Evolutionary conservation across 805 yeast genomes (phyloP).

Genomic region (Cyberlindnera meyerae): DNA sequence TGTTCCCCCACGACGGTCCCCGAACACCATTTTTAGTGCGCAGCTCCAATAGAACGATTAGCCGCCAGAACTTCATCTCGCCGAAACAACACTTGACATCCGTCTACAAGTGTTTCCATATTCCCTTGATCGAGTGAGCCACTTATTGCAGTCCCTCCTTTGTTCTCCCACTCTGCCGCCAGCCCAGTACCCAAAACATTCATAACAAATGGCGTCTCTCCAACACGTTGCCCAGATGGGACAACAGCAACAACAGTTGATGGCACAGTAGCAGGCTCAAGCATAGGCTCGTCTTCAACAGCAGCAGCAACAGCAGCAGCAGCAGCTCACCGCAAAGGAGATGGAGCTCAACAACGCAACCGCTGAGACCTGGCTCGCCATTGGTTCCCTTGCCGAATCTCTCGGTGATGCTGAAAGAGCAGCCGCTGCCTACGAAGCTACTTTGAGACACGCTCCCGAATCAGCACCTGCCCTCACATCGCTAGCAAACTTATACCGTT

Average conservation of each 20-base stretch:
- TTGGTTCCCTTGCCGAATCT: constrained; percentile 85
- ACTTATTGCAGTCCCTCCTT: too few relatives aligned
- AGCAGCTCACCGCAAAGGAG: constrained; percentile 30
- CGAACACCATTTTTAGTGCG: too few relatives aligned
- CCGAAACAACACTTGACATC: too few relatives aligned
- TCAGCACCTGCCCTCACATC: constrained; percentile 81
- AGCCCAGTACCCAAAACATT: too few relatives aligned
- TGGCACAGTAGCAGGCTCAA: constrained; percentile 1
- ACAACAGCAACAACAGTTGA: constrained; percentile 1
- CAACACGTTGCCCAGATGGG: constrained; percentile 2
- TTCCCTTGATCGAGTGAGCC: too few relatives aligned
- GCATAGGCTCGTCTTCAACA: constrained; percentile 4
- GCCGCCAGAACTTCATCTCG: too few relatives aligned
- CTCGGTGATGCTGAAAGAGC: constrained; percentile 89
- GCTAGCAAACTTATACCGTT: constrained; percentile 82
- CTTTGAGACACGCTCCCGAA: constrained; percentile 80
- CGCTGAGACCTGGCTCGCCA: constrained; percentile 82
- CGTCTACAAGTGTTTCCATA: too few relatives aligned
- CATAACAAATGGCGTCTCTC: constrained; percentile 3
- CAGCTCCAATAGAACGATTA: too few relatives aligned
- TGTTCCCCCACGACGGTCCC: too few relatives aligned
- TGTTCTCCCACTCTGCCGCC: too few relatives aligned
- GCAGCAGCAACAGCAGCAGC: constrained; percentile 11
- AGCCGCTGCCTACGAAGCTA: constrained; percentile 80
- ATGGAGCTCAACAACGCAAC: constrained; percentile 45